These are phyloP conservation scores for Elsinoe fawcettii DNA, from an alignment of 2,329 filamentous ascomycete species.

Conservation along the genomic window DNA sequence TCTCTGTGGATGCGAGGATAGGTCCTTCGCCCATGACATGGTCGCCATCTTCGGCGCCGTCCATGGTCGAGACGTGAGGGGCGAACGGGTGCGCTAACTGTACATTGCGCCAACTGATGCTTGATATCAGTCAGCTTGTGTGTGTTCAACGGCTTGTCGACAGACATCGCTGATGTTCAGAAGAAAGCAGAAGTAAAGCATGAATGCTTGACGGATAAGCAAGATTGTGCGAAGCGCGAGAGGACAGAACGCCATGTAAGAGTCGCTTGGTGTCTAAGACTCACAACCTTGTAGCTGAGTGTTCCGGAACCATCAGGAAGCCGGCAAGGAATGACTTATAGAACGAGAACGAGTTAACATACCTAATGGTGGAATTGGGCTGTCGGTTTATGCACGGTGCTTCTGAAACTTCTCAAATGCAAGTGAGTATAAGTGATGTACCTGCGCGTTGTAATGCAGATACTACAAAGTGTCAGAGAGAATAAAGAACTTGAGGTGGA, in stretches of 20 bases:
- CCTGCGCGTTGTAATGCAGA: no score
- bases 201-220: not conserved
- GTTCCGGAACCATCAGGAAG: no score
- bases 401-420: no score
- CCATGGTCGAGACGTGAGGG: not conserved
- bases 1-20: slow-evolving; percentile 1
- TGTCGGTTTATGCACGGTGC: no score
- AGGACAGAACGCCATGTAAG: no score
- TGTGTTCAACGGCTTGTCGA: not conserved
- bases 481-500: not conserved
- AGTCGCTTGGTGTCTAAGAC: no score
- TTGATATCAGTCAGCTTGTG: not conserved
- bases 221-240: not conserved
- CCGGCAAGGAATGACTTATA: no score
- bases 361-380: no score
- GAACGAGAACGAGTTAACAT: no score
- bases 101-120: not conserved
- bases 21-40: slow-evolving; percentile 10
- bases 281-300: no score
- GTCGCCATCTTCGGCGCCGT: slow-evolving; percentile 2
- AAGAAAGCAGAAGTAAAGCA: not conserved
- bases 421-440: no score
- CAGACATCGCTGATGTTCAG: not conserved
- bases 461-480: not conserved
- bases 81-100: not conserved